Conservation (phyloP, 2,329 filamentous ascomycete species). For the Lachnellula arida region DNA sequence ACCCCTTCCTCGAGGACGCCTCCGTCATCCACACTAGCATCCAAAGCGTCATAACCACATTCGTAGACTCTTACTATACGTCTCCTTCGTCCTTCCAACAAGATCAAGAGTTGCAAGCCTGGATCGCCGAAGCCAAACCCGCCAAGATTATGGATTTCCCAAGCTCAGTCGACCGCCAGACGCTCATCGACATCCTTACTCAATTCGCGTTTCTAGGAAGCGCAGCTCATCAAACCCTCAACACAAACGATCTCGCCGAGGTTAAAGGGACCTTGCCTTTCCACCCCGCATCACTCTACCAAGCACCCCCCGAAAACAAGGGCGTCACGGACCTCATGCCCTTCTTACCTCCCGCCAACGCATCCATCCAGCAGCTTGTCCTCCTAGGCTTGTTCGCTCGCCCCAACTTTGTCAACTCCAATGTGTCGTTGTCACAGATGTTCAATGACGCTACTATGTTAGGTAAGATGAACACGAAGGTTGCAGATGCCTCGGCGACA, state of each 20-base stretch:
- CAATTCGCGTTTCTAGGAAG: slow-evolving; percentile 37
- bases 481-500: slow-evolving; percentile 30
- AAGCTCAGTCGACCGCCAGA: slow-evolving; percentile 17
- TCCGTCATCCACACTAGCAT: slow-evolving; percentile 35
- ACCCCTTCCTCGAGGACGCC: slow-evolving; percentile 44
- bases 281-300: slow-evolving; percentile 39
- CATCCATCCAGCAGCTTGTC: slow-evolving; percentile 35
- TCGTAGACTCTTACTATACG: slow-evolving; percentile 43
- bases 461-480: slow-evolving; percentile 30
- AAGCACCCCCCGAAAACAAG: slow-evolving; percentile 37
- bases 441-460: slow-evolving; percentile 37
- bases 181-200: slow-evolving; percentile 39
- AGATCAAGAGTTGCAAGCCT: slow-evolving; percentile 42
- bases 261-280: slow-evolving; percentile 35
- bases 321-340: slow-evolving; percentile 34
- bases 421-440: slow-evolving; percentile 38
- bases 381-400: slow-evolving; percentile 39
- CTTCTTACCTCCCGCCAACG: slow-evolving; percentile 33
- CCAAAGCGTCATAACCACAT: slow-evolving; percentile 36
- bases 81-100: slow-evolving; percentile 28
- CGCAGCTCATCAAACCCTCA: slow-evolving; percentile 39
- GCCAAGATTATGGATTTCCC: slow-evolving; percentile 41
- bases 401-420: slow-evolving; percentile 34
- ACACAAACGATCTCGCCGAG: slow-evolving; percentile 34
- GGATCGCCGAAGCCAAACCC: slow-evolving; percentile 37